Percentiles rank a stretch among this genome's conserved stretches.
These are phyloP conservation scores for Wallacemonas collosoma DNA, from an alignment of 208 protist species.

Conservation along the genomic window DNA sequence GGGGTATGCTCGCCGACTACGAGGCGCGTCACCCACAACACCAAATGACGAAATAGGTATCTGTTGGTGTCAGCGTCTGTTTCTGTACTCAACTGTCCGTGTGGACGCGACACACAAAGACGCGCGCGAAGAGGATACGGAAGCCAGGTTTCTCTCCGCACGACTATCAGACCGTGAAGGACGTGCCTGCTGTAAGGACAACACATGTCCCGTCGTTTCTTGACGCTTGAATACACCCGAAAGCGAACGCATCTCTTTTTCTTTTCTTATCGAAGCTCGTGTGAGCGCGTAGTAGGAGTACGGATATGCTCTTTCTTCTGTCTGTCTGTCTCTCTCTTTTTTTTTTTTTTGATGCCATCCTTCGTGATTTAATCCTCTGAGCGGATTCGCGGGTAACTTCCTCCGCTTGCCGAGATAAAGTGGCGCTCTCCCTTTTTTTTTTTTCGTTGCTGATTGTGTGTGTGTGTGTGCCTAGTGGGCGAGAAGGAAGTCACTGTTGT, in stretches of 20 bases:
- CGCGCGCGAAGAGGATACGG: too few species aligned
- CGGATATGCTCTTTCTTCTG: neutral
- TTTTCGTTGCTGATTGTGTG: neutral
- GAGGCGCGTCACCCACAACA: neutral
- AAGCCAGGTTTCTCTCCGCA: too few species aligned
- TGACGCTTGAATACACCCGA: too few species aligned
- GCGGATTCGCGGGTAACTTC: too few species aligned
- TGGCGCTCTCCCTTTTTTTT: constrained; percentile 9
- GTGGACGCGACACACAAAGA: too few species aligned
- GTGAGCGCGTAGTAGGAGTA: neutral
- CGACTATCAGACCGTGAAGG: too few species aligned
- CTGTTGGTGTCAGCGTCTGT: too few species aligned
- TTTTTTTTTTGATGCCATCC: neutral
- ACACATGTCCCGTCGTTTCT: too few species aligned
- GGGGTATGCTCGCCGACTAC: constrained; percentile 8
- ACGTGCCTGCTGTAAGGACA: too few species aligned
- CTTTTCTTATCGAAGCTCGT: neutral
- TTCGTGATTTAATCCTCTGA: neutral
- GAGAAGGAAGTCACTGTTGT: neutral
- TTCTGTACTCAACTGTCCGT: too few species aligned
- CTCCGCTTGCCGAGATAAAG: too few species aligned
- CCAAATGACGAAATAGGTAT: neutral
- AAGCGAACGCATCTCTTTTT: neutral
- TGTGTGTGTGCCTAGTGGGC: too few species aligned
- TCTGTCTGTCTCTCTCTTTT: neutral